phyloP scores from a whole-genome alignment of 768 basidiomycete genomes.

The Tulasnella sp. region DNA sequence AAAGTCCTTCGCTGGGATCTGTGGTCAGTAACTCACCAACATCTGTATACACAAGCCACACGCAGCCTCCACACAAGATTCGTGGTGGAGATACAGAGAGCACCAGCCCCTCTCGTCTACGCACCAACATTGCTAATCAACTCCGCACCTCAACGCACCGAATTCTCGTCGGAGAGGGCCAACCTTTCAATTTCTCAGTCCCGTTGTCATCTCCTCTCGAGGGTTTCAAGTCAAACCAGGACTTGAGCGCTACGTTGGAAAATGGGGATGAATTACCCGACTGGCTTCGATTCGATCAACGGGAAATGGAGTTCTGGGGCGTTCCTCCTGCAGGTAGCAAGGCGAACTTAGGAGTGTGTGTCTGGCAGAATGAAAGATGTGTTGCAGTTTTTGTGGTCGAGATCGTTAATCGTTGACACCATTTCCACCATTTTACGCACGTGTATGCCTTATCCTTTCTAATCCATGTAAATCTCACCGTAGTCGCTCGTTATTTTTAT shows the following conservation, averaged over 20 bases:
- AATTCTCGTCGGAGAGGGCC: background rate
- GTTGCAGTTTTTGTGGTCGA: constrained; percentile 8
- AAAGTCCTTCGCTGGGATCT: background rate
- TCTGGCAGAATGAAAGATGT: constrained; percentile 3
- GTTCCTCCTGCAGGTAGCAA: constrained; percentile 21
- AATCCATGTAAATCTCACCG: too few relatives aligned
- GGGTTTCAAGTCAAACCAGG: background rate
- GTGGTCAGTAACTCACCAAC: too few relatives aligned
- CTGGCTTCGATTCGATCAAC: constrained; percentile 23
- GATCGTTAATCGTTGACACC: background rate
- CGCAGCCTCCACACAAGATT: too few relatives aligned
- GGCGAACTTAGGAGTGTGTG: constrained; percentile 1
- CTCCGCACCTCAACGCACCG: too few relatives aligned
- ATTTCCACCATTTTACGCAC: too few relatives aligned
- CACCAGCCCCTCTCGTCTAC: too few relatives aligned
- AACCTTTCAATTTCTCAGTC: constrained; percentile 10
- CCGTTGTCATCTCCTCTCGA: background rate
- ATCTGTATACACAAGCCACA: too few relatives aligned
- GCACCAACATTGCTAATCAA: too few relatives aligned
- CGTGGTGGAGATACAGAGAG: too few relatives aligned
- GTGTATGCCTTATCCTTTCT: too few relatives aligned
- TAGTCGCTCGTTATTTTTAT: too few relatives aligned
- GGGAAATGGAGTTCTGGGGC: constrained; percentile 24
- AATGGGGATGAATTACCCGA: constrained; percentile 18
- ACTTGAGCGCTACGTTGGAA: constrained; percentile 17